Evolutionary conservation across 2,329 filamentous ascomycete species (phyloP), one percentile per base, ranked within the genome.

Genomic region (Fusarium heterosporum): DNA sequence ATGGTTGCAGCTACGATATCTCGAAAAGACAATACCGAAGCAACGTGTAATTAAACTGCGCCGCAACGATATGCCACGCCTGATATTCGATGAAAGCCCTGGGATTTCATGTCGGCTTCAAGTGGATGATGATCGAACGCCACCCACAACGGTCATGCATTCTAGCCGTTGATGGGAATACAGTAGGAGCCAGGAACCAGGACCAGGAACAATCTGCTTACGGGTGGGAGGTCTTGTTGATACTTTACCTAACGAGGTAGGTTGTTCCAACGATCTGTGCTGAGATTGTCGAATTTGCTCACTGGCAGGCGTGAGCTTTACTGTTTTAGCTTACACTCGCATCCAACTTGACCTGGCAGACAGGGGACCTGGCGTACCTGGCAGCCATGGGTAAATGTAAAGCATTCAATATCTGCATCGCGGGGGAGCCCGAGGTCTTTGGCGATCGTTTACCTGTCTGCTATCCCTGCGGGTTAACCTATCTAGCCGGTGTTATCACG

Each of bases 161-260:
- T 65, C 65, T 61, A 57, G 51, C 65, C 65, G 60, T 54, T 53
- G 30, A 30, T 47, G 13, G 54, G 29, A 43, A 38, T 16, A n/a
- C n/a, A n/a, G n/a, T n/a, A 42, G 41, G 30, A 34, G 22, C 26
- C 45, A 58, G 43, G 17, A 17, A 28, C 38, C 50, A 16, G 25
- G 22, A 22, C 43, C 13, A 58, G 43, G 32, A 32, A 38, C 38
- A 36, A 6, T 29, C 19, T 34, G 26, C 38, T 47, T 49, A 50
- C 48, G 26, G 30, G 17, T 55, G 46, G 36, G 25, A 45, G 34
- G 29, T 55, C 48, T 42, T 47, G 47, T 42, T 29, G 49, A 42
- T 54, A 47, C 53, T 55, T 68, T 65, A 36, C 65, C 65, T 40
- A 68, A 68, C 60, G 40, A 12, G 51, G 65, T 45, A 68, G 61